These are phyloP conservation scores for Sordaria brevicollis DNA, from an alignment of 495 filamentous ascomycete species.

Conservation along the genomic window DNA sequence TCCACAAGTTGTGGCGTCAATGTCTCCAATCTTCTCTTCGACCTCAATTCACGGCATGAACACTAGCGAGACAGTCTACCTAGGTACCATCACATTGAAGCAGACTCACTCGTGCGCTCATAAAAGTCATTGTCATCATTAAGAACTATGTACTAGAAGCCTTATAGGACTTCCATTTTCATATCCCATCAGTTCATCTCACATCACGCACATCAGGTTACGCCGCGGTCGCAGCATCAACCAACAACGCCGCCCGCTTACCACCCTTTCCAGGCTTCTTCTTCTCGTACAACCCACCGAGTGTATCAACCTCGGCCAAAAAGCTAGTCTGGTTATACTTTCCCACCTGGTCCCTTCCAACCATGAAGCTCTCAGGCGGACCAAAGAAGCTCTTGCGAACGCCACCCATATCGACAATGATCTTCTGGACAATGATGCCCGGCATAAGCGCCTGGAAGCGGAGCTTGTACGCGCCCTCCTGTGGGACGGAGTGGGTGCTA, in stretches of 20 bases:
- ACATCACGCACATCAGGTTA: too few relatives aligned
- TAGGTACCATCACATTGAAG: too few relatives aligned
- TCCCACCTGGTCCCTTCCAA: conserved; percentile 33
- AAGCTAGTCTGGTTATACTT: conserved; percentile 32
- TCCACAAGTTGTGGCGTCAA: neutral
- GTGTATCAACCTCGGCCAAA: conserved; percentile 14
- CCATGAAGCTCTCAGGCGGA: conserved; percentile 54
- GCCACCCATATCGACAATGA: conserved; percentile 59
- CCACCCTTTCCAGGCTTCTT: neutral
- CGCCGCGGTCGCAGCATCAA: neutral
- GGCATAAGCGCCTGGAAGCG: conserved; percentile 54
- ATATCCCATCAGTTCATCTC: neutral
- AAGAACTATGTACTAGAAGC: neutral
- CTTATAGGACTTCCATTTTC: neutral
- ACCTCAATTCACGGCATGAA: neutral
- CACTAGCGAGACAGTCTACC: too few relatives aligned
- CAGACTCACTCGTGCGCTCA: neutral
- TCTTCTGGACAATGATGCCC: conserved; percentile 58
- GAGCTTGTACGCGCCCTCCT: conserved; percentile 44
- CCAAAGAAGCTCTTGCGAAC: conserved; percentile 55
- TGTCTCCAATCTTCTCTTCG: neutral
- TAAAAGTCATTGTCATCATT: neutral
- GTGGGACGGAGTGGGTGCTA: conserved; percentile 37
- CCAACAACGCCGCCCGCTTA: neutral
- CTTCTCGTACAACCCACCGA: conserved; percentile 6